These are phyloP conservation scores for Artemisia annua DNA, from an alignment of 129 eudicot genomes.

Conservation along the genomic window DNA sequence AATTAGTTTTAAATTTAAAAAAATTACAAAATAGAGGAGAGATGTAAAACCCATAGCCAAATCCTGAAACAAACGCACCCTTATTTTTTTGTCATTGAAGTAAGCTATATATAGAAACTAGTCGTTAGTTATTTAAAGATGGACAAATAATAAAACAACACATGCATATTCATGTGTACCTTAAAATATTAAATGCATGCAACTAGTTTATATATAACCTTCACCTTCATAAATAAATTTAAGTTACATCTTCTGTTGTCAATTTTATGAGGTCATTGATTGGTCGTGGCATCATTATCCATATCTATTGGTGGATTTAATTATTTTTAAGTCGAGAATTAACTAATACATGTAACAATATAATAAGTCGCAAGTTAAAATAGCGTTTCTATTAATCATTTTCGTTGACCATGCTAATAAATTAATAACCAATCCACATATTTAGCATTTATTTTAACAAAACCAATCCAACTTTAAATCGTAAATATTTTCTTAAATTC, in stretches of 20 bases:
- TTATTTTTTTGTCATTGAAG: neutral
- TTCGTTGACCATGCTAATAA: neutral
- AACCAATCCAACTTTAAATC: neutral
- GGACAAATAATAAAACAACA: neutral
- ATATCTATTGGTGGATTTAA: neutral
- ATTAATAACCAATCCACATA: neutral
- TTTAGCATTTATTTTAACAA: too few relatives aligned
- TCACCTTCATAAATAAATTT: neutral
- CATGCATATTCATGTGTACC: neutral
- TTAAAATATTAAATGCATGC: neutral
- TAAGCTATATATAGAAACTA: neutral
- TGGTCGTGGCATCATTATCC: constrained; percentile 20
- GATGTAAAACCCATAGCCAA: too few relatives aligned
- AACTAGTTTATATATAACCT: neutral
- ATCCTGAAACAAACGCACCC: too few relatives aligned
- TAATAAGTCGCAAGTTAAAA: neutral
- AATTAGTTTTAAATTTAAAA: too few relatives aligned
- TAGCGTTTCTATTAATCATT: neutral
- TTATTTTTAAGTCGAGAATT: neutral
- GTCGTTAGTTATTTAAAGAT: neutral
- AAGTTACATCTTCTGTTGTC: neutral
- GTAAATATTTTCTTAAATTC: too few relatives aligned
- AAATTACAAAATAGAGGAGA: too few relatives aligned
- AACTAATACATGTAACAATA: neutral
- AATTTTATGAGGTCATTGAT: constrained; percentile 13